A percentile compares a stretch with the other conserved stretches of the same genome.
Conservation (phyloP, 371 early-diverging fungal species). For the Apophysomyces elegans region DNA sequence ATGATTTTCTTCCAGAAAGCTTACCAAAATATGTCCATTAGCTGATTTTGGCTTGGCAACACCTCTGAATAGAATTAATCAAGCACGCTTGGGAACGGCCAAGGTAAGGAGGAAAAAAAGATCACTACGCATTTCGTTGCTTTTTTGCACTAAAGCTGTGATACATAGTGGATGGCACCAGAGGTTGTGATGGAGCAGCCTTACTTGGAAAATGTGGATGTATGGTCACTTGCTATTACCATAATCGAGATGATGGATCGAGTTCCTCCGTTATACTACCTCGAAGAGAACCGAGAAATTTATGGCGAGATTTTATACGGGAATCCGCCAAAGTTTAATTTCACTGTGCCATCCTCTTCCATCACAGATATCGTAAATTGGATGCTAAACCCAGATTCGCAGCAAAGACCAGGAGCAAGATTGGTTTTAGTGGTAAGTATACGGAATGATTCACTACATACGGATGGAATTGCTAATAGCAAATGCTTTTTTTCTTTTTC, state of each 20-base stretch:
- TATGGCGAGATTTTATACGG: conserved; percentile 50
- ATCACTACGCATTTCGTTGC: neutral
- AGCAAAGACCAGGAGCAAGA: conserved; percentile 43
- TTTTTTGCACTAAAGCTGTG: neutral
- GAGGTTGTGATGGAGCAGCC: conserved; percentile 47
- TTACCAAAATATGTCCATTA: conserved; percentile 10
- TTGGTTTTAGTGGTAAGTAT: conserved; percentile 40
- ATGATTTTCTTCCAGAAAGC: neutral
- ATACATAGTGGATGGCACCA: conserved; percentile 56
- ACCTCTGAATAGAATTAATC: conserved; percentile 38
- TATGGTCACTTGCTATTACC: conserved; percentile 56
- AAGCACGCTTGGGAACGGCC: conserved; percentile 46
- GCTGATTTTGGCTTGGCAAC: conserved; percentile 58
- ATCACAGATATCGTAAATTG: conserved; percentile 39
- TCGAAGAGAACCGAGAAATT: conserved; percentile 47
- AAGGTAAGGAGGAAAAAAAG: conserved; percentile 32
- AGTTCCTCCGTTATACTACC: conserved; percentile 54
- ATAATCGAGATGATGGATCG: conserved; percentile 62
- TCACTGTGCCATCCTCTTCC: conserved; percentile 40
- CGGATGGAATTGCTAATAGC: neutral
- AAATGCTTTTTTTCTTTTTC: conserved; percentile 2
- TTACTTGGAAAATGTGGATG: conserved; percentile 54
- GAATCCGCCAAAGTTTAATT: conserved; percentile 49
- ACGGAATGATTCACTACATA: neutral
- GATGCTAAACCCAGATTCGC: conserved; percentile 46